Percentiles rank a stretch among this genome's conserved stretches.
These are phyloP conservation scores for Puccinia triticina DNA, from an alignment of 1,284 basidiomycete genomes.

Conservation along the genomic window DNA sequence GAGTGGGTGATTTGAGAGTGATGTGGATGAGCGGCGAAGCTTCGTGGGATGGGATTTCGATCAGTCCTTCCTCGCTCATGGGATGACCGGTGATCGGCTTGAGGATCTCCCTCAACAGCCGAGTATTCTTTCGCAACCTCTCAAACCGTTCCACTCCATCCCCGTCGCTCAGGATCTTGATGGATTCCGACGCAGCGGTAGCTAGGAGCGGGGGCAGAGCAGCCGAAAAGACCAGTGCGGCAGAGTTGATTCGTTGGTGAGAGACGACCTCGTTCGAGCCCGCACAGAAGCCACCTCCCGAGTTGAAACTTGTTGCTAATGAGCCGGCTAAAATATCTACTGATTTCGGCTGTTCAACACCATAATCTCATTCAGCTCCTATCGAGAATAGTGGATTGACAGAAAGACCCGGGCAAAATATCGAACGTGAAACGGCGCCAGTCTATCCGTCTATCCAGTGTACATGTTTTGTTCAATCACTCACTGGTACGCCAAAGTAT, in stretches of 20 bases:
- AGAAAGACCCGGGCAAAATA: neutral
- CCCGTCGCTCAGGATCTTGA: slow-evolving; percentile 72
- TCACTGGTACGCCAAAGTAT: slow-evolving; percentile 82
- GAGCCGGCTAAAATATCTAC: slow-evolving; percentile 72
- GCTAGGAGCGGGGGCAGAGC: slow-evolving; percentile 88
- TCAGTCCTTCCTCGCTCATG: slow-evolving; percentile 22
- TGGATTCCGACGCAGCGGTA: slow-evolving; percentile 80
- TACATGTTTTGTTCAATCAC: slow-evolving; percentile 55
- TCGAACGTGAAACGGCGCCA: neutral
- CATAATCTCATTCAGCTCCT: neutral
- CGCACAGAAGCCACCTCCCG: slow-evolving; percentile 92
- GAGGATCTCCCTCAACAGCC: slow-evolving; percentile 28
- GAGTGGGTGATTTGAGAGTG: slow-evolving; percentile 13
- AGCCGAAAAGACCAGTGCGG: slow-evolving; percentile 94
- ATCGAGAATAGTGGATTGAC: slow-evolving; percentile 65
- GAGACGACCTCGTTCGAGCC: slow-evolving; percentile 80
- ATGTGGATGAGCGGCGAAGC: slow-evolving; percentile 48
- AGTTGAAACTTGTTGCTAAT: slow-evolving; percentile 79
- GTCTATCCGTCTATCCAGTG: neutral
- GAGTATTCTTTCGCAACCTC: slow-evolving; percentile 46
- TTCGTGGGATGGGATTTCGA: slow-evolving; percentile 44
- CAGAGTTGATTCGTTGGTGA: slow-evolving; percentile 97
- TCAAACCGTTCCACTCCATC: slow-evolving; percentile 56
- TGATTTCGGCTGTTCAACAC: slow-evolving; percentile 61
- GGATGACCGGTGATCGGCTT: slow-evolving; percentile 30